Evolutionary conservation across 1,284 basidiomycete species (phyloP), one percentile per base, ranked within the genome.

Genomic region (Boletus sp.): DNA sequence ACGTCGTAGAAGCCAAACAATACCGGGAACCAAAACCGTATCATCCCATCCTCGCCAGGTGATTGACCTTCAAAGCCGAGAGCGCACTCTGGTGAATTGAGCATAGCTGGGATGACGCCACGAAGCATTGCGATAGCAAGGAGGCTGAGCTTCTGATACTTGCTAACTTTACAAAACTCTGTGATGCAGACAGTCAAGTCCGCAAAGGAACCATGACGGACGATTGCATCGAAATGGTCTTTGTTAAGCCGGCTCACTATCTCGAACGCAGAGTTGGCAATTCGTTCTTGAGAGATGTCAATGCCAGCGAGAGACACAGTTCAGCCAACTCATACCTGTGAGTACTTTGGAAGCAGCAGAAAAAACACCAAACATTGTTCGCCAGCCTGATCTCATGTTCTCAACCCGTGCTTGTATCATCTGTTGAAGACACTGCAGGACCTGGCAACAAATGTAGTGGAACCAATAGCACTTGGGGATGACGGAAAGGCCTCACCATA

Each of bases 301-400:
- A 43, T 49, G 19, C 31, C 30, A 37, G 35, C 55, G 35, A 31
- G 28, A 52, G 44, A 56, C 51, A 52, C 33, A n/a, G 23, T 25
- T 17, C 28, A 47, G 38, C 43, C 35, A 58, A 27, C 10, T 47
- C 82, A 50, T 64, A 92, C 93, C 92, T 69, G 94, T 97, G 30
- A 91, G 80, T n/a, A 96, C 95, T 73, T 90, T 94, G 6, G 96
- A 96, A 0, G 97, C 95, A 16, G 97, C 95, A 31, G 96, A 94
- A 72, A 99, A 98, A 16, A 98, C 97, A 35, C 94, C 93, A 74
- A 99, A 98, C 93, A 99, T 97, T 1, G 98, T 99, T 65, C 95
- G 83, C 97, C 97, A 99, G 27, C 98, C 97, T 1, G 97, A 99
- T 33, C 97, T 89, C 78, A 99, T 87, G 74, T 99, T 99, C 68